A percentile compares a stretch with the other conserved stretches of the same genome.
Evolutionary conservation across 1,284 basidiomycete species (phyloP).

Genomic region (Lignosus rhinocerotis): DNA sequence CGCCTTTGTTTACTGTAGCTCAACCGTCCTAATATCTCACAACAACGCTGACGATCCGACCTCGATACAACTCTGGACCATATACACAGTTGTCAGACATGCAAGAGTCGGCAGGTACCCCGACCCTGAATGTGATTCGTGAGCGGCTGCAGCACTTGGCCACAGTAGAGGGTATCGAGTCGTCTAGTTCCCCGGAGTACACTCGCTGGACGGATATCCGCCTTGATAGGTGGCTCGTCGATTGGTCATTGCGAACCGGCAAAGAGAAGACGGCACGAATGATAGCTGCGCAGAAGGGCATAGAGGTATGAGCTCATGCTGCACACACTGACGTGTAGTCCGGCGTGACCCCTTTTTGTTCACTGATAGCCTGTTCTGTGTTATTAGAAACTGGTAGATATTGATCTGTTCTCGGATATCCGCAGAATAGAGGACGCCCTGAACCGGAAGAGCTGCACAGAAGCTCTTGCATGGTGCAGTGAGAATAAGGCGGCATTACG

Average conservation of each 20-base stretch:
- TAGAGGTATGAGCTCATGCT: conserved; percentile 56
- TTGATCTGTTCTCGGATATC: conserved; percentile 91
- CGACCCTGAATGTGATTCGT: conserved; percentile 70
- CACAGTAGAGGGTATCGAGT: conserved; percentile 55
- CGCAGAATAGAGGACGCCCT: conserved; percentile 83
- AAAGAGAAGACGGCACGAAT: conserved; percentile 68
- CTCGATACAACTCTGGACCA: conserved; percentile 1
- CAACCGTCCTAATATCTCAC: not conserved
- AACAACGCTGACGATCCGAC: conserved; percentile 2
- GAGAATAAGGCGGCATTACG: conserved; percentile 93
- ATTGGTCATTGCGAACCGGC: conserved; percentile 84
- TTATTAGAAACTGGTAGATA: conserved; percentile 78
- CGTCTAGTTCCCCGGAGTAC: conserved; percentile 57
- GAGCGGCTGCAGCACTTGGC: conserved; percentile 73
- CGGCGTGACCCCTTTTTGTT: not conserved
- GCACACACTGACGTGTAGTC: not conserved
- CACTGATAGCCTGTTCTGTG: not conserved
- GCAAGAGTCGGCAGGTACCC: conserved; percentile 62
- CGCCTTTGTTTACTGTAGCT: conserved; percentile 11
- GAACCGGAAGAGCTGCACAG: conserved; percentile 72
- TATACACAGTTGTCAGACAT: conserved; percentile 58
- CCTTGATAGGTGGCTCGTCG: conserved; percentile 89
- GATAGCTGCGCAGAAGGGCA: conserved; percentile 68
- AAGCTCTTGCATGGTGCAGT: conserved; percentile 93
- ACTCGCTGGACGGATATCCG: conserved; percentile 77